A percentile compares a stretch with the other conserved stretches of the same genome.
These are phyloP conservation scores for Neonectria ditissima DNA, from an alignment of 2,329 filamentous ascomycete genomes.

Conservation along the genomic window DNA sequence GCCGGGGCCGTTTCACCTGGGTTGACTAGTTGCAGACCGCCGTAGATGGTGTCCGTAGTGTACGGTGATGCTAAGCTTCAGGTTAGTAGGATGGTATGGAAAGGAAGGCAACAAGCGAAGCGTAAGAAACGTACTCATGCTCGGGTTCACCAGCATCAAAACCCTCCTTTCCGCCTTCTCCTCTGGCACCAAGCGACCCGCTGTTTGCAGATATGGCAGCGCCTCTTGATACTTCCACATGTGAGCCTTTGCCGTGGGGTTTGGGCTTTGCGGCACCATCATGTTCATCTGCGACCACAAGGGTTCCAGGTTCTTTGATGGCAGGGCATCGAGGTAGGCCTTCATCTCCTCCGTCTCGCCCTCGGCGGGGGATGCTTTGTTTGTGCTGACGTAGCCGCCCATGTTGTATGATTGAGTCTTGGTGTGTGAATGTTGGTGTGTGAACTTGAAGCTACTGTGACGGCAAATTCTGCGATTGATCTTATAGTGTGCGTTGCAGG, in stretches of 20 bases:
- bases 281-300: slow-evolving; percentile 62
- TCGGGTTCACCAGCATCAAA: slow-evolving; percentile 59
- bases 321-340: slow-evolving; percentile 46
- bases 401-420: slow-evolving; percentile 17
- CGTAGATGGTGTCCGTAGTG: slow-evolving; percentile 63
- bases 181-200: slow-evolving; percentile 52
- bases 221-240: slow-evolving; percentile 54
- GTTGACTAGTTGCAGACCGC: slow-evolving; percentile 67
- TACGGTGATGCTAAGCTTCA: slow-evolving; percentile 58
- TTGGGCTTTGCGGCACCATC: slow-evolving; percentile 60
- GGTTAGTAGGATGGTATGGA: background rate
- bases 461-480: background rate
- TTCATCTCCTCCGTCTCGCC: slow-evolving; percentile 43
- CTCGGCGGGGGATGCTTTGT: slow-evolving; percentile 12
- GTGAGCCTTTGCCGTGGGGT: slow-evolving; percentile 55
- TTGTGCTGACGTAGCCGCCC: slow-evolving; percentile 27
- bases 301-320: slow-evolving; percentile 51
- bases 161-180: slow-evolving; percentile 57
- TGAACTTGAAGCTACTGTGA: background rate
- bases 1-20: slow-evolving; percentile 67
- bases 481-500: background rate
- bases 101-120: rapidly evolving
- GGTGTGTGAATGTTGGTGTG: too few relatives aligned
- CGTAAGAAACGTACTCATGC: slow-evolving; percentile 54
- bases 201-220: slow-evolving; percentile 50